Conservation (phyloP, 2,329 filamentous ascomycete genomes). For the Diaporthe sp. region DNA sequence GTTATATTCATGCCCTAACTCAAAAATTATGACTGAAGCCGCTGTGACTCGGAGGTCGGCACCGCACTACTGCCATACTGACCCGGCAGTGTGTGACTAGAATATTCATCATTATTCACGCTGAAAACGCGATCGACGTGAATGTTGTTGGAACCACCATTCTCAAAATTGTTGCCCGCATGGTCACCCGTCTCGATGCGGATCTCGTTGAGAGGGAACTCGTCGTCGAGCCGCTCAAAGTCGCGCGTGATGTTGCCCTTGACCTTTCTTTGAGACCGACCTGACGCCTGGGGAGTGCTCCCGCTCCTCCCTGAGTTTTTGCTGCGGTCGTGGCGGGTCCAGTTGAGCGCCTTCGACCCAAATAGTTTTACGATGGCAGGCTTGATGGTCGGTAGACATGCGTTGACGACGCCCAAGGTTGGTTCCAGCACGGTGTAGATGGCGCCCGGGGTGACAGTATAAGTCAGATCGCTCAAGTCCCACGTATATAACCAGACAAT, state of each 20-base stretch:
- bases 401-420: constrained; percentile 15
- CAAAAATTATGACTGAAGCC: too few relatives aligned
- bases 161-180: too few relatives aligned
- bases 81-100: too few relatives aligned
- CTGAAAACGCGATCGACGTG: too few relatives aligned
- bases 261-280: background rate
- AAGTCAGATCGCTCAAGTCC: background rate
- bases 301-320: too few relatives aligned
- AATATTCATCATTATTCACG: too few relatives aligned
- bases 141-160: too few relatives aligned
- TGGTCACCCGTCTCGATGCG: background rate
- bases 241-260: background rate
- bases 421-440: constrained; percentile 19
- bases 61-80: too few relatives aligned
- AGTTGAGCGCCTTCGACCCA: background rate
- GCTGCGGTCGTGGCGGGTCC: too few relatives aligned
- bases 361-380: background rate
- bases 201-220: constrained; percentile 31
- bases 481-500: background rate
- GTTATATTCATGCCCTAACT: too few relatives aligned
- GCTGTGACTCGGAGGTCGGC: too few relatives aligned
- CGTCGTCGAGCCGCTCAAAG: background rate
- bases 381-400: constrained; percentile 14
- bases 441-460: background rate
- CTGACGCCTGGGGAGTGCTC: constrained; percentile 40